A percentile compares a stretch with the other conserved stretches of the same genome.
Conservation (phyloP, 2,329 filamentous ascomycete species). For the Neophaeococcomyces mojaviensis region DNA sequence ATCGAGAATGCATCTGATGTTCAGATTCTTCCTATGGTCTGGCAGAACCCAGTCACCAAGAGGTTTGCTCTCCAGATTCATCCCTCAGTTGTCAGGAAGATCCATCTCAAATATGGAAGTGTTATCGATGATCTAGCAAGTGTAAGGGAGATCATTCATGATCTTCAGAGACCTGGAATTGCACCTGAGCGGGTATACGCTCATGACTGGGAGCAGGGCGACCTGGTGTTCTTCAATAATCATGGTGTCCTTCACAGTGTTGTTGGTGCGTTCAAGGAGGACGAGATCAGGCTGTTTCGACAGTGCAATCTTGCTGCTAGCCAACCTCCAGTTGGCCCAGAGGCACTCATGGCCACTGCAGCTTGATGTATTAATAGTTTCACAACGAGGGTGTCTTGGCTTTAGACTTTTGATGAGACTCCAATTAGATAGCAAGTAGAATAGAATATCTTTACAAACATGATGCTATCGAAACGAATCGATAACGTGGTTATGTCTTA, state of each 20-base stretch:
- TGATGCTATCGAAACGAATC: no score
- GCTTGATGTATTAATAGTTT: no score
- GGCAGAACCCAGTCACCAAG: constrained; percentile 64
- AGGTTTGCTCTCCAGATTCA: constrained; percentile 65
- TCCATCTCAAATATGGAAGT: constrained; percentile 59
- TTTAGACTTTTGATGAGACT: no score
- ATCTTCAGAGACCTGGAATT: constrained; percentile 65
- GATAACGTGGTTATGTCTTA: no score
- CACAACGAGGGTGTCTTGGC: no score
- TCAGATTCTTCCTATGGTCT: constrained; percentile 67
- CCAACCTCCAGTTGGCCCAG: constrained; percentile 47
- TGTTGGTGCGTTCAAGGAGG: constrained; percentile 63
- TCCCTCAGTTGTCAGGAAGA: constrained; percentile 61
- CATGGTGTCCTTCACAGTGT: constrained; percentile 67
- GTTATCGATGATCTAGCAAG: constrained; percentile 61
- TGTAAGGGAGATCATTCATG: constrained; percentile 64
- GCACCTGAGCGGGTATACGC: constrained; percentile 61
- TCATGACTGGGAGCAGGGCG: constrained; percentile 70
- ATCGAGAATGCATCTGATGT: constrained; percentile 57
- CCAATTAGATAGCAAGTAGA: no score
- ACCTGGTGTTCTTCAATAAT: constrained; percentile 72
- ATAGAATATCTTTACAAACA: no score
- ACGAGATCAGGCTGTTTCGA: constrained; percentile 67
- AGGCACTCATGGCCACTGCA: constrained; percentile 12
- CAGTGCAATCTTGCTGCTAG: constrained; percentile 74